Base-by-base conservation (phyloP, 1,284 basidiomycete species). In the Leccinum fallax region DNA sequence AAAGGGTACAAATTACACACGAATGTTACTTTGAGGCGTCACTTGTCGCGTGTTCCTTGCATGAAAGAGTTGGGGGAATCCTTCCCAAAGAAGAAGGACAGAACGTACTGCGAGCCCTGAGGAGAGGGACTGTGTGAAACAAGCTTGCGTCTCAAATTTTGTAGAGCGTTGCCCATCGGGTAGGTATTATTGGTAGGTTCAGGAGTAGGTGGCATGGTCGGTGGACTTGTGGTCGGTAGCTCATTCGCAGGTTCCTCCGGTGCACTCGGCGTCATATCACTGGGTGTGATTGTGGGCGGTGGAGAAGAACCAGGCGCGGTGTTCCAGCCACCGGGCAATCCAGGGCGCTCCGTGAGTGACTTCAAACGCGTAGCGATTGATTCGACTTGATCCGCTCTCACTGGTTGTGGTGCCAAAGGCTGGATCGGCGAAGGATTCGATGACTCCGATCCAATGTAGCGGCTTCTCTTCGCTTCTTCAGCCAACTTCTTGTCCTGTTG, bases 401-500 rank as follows among this genome's bases (percentile, higher is more conserved):
- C 1, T 0, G 67, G 64, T 32, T 61, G 68, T 11, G 66, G 71
- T 4, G 61, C 60, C 11, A 61, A 56, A 4, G 62, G 63, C 30
- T 63, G 69, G 34, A 61, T 55, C n/a, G 58, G 55, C 40, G 49
- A 51, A 26, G 58, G 61, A 21, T 60, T 55, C 10, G 65, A 55
- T 19, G 40, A 48, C 10, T 69, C 63, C 4, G 60, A 60, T 40
- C 71, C 66, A 0, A 72, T 66, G 38, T 67, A 68, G 5, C 69
- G 70, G 66, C 76, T 64, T 67, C 65, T 65, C 65, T 69, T 65
- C 62, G 79, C 81, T 61, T 82, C 83, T 72, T 84, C 87, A 0
- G 83, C 78, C 1, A 87, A 85, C 58, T 90, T 82, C 34, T 83
- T 82, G 61, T 95, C 88, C 11, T 88, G 89, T 68, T 87, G 84